These are phyloP conservation scores for Arctium minus DNA, from an alignment of 129 eudicot genomes.

Conservation along the genomic window DNA sequence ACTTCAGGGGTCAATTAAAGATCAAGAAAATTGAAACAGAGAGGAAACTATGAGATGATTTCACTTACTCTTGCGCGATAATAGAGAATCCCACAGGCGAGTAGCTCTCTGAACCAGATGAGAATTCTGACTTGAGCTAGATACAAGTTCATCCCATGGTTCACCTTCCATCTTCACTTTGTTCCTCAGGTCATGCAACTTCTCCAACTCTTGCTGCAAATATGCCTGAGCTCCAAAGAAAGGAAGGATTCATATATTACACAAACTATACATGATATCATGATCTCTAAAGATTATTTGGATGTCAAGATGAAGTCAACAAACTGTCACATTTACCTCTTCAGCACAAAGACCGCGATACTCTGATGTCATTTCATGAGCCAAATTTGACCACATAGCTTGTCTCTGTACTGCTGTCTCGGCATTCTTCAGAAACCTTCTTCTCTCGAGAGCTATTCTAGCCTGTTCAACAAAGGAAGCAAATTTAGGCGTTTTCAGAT, in stretches of 20 bases:
- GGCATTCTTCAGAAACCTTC: conserved; percentile 82
- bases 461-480: conserved; percentile 49
- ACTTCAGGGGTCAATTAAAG: not conserved
- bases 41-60: not conserved
- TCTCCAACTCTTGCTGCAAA: conserved; percentile 98
- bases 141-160: conserved; percentile 97
- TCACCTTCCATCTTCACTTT: conserved; percentile 98
- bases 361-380: conserved; percentile 99
- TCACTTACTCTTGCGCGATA: conserved; percentile 87
- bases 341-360: conserved; percentile 99
- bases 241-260: not conserved
- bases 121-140: conserved; percentile 95
- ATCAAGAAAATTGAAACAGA: not conserved
- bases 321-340: conserved; percentile 57
- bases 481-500: conserved; percentile 5
- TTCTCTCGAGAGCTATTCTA: conserved; percentile 92
- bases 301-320: not conserved
- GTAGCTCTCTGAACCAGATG: conserved; percentile 94
- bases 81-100: conserved; percentile 90
- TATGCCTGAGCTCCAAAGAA: conserved; percentile 66
- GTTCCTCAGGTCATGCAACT: conserved; percentile 84
- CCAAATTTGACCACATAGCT: conserved; percentile 95
- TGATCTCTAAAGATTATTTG: not conserved
- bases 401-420: conserved; percentile 97
- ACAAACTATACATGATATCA: conserved; percentile 7